These are phyloP conservation scores for Aureobasidium leucospermi DNA, from an alignment of 2,329 filamentous ascomycete genomes.

Conservation along the genomic window DNA sequence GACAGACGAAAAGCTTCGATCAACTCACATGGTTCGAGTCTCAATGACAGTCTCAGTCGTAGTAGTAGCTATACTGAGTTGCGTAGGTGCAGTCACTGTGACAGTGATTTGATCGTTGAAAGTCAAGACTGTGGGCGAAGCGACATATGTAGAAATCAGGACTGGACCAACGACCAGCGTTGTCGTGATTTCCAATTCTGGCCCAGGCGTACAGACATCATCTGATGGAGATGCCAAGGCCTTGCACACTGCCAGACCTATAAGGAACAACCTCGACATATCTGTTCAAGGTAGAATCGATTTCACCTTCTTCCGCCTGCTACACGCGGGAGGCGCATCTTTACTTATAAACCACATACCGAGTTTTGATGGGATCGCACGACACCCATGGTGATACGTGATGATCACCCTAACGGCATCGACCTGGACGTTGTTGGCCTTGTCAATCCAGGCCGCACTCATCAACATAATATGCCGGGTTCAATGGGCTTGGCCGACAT, in stretches of 20 bases:
- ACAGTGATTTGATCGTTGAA: slow-evolving; percentile 5
- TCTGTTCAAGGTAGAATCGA: background rate
- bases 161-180: background rate
- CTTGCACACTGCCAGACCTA: background rate
- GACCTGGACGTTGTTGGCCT: background rate
- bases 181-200: background rate
- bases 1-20: background rate
- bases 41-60: background rate
- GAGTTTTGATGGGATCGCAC: background rate
- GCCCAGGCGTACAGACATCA: background rate
- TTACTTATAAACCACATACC: background rate
- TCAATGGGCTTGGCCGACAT: background rate
- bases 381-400: background rate
- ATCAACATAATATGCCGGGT: too few relatives aligned
- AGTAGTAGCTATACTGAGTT: background rate
- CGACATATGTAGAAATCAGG: background rate
- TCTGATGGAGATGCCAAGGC: background rate
- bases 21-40: background rate
- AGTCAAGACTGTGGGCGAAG: background rate
- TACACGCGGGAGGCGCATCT: background rate
- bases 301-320: background rate
- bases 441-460: background rate
- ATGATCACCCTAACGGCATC: background rate
- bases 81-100: background rate
- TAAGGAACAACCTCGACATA: background rate